A percentile compares a stretch with the other conserved stretches of the same genome.
These are phyloP conservation scores for Helianthus tuberosus DNA, from an alignment of 129 eudicot genomes.

Conservation along the genomic window DNA sequence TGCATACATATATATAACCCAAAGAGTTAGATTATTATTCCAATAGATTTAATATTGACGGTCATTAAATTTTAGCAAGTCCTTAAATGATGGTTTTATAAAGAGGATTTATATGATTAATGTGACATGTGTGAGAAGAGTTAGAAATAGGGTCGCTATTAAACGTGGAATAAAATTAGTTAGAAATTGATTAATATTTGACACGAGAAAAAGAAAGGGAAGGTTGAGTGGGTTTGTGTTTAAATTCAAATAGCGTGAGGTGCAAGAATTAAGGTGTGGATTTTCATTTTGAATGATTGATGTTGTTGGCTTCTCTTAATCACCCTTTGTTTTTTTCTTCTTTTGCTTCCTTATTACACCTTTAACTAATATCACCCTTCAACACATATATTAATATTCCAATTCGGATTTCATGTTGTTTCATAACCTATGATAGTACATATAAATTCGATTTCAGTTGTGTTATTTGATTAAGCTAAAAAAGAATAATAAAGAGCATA, in stretches of 20 bases:
- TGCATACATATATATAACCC: no score
- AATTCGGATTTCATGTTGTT: not conserved
- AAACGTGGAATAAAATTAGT: conserved; percentile 30
- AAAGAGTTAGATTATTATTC: no score
- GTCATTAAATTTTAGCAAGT: not conserved
- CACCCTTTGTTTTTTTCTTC: conserved; percentile 9
- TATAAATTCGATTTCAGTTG: not conserved
- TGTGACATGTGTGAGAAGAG: not conserved
- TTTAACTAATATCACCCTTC: conserved; percentile 47
- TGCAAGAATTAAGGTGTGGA: conserved; percentile 34
- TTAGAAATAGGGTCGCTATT: conserved; percentile 36
- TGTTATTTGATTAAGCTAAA: not conserved
- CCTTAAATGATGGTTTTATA: not conserved
- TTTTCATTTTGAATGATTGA: conserved; percentile 37
- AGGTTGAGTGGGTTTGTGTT: conserved; percentile 32
- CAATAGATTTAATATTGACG: not conserved
- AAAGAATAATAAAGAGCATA: no score
- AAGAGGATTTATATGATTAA: not conserved
- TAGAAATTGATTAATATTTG: conserved; percentile 30
- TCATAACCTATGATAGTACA: not conserved
- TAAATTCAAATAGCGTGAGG: conserved; percentile 35
- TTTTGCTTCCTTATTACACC: conserved; percentile 67
- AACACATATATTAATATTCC: not conserved
- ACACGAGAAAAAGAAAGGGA: conserved; percentile 31
- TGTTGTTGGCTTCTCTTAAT: conserved; percentile 45